Percentiles rank a stretch among this genome's conserved stretches.
Conservation (phyloP, 768 basidiomycete species). For the Multifurca ochricompacta region DNA sequence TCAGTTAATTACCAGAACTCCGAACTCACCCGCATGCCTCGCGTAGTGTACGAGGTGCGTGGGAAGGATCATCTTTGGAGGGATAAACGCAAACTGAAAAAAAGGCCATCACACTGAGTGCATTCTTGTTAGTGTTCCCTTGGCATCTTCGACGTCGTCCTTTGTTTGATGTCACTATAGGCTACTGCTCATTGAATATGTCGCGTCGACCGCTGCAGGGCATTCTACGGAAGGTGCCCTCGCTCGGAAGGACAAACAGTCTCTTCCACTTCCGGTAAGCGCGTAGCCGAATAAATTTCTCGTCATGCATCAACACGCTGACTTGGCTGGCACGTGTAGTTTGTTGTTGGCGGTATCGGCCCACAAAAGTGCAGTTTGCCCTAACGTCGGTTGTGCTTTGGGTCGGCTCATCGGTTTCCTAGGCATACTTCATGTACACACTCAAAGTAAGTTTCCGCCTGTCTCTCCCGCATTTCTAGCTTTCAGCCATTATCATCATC, state of each 20-base stretch:
- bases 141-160: neutral
- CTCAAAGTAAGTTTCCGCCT: slow-evolving; percentile 51
- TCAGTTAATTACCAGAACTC: slow-evolving; percentile 27
- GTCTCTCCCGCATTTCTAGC: slow-evolving; percentile 1
- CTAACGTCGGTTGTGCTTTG: neutral
- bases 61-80: neutral
- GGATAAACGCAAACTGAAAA: neutral
- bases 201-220: slow-evolving; percentile 58
- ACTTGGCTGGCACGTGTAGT: no score
- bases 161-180: slow-evolving; percentile 29
- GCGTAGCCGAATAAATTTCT: no score
- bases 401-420: slow-evolving; percentile 15
- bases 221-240: slow-evolving; percentile 63
- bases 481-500: no score
- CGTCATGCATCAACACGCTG: no score
- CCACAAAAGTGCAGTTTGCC: slow-evolving; percentile 65
- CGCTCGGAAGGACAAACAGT: slow-evolving; percentile 68
- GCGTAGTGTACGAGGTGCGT: slow-evolving; percentile 57
- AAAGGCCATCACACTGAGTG: slow-evolving; percentile 74
- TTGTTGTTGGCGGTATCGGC: slow-evolving; percentile 74
- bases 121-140: slow-evolving; percentile 62
- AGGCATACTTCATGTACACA: slow-evolving; percentile 87
- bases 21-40: slow-evolving; percentile 21
- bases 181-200: slow-evolving; percentile 76
- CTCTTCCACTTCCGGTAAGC: slow-evolving; percentile 61